phyloP scores from a whole-genome alignment of 2,329 filamentous ascomycete genomes.

The Periconia digitata region DNA sequence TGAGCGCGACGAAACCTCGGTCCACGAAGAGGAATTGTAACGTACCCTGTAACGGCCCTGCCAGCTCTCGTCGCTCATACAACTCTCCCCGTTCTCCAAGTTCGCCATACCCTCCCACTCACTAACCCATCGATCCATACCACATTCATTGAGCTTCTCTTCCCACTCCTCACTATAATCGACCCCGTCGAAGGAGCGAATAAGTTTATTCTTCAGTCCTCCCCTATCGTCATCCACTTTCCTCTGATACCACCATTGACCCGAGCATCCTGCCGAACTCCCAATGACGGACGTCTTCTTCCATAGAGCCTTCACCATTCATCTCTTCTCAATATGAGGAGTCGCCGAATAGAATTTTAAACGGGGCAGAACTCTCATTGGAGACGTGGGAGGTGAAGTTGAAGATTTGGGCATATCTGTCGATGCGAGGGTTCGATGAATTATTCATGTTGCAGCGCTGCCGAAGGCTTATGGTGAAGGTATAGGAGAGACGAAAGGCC shows the following conservation, averaged over 20 bases:
- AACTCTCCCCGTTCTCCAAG: not conserved
- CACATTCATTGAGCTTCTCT: not conserved
- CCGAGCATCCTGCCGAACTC: not conserved
- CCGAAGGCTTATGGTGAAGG: not conserved
- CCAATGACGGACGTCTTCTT: not conserved
- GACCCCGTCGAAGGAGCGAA: not conserved
- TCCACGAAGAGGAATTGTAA: not conserved
- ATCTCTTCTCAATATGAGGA: not conserved
- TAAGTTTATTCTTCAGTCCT: not conserved
- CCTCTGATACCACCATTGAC: not conserved
- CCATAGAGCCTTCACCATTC: not conserved
- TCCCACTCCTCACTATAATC: not conserved
- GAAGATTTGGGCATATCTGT: not conserved
- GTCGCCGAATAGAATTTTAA: not conserved
- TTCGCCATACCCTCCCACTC: not conserved
- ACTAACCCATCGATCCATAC: not conserved
- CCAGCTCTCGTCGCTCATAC: not conserved
- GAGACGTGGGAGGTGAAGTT: not conserved
- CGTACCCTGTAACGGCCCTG: not conserved
- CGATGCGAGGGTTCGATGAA: not conserved
- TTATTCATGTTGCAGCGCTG: not conserved
- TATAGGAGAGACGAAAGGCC: too few species aligned
- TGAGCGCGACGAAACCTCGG: too few species aligned
- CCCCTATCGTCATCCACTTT: not conserved
- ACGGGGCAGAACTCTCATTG: not conserved